Base-by-base conservation (phyloP, 805 yeast genomes). In the Sporopachydermia lactativora region DNA sequence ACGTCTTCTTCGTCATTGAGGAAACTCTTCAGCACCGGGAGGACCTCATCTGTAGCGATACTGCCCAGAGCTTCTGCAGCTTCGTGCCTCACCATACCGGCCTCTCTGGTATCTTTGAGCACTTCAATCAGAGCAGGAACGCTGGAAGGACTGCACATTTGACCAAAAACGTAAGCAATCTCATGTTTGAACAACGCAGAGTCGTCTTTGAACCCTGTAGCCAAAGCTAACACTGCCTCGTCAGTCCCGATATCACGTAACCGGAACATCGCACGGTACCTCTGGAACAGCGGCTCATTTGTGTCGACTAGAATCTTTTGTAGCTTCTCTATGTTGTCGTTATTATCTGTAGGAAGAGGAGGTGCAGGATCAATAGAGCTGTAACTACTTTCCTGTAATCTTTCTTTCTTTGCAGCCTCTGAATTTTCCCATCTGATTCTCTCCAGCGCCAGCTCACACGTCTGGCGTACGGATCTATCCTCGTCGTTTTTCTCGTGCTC, bases 51-150 rank as follows among this genome's bases (percentile, higher is more conserved):
- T 5, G 96, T 84, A 18, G 96, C 97, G 57, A 92, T 92, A 18
- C 95, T 75, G 18, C 98, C 98, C 52, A 94, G 70, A 17, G 98
- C 98, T 65, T 92, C 99, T 17, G 97, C 98, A 43, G 97, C 98
- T 65, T 92, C 99, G 58, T 92, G 99, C 65, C 99, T 81, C 24
- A 94, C 98, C 99, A 92, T 92, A 47, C 94, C 95, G 41, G 94
- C 97, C 65, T 92, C 96, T 13, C 62, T 55, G 44, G 69, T 73
- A 59, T 83, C 75, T 50, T 76, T 76, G 51, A 94, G 71, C 3
- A 92, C 85, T 62, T 83, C 77, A 43, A 85, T 71, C 47, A 94
- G 72, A 15, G 89, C 68, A 34, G 96, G 95, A 28, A 92, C 94
- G 34, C 94, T 78, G 31, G 78, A 83, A 18, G 97, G 96, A 61